Base-by-base conservation (phyloP, 2,329 filamentous ascomycete species). In the Beauveria australis region DNA sequence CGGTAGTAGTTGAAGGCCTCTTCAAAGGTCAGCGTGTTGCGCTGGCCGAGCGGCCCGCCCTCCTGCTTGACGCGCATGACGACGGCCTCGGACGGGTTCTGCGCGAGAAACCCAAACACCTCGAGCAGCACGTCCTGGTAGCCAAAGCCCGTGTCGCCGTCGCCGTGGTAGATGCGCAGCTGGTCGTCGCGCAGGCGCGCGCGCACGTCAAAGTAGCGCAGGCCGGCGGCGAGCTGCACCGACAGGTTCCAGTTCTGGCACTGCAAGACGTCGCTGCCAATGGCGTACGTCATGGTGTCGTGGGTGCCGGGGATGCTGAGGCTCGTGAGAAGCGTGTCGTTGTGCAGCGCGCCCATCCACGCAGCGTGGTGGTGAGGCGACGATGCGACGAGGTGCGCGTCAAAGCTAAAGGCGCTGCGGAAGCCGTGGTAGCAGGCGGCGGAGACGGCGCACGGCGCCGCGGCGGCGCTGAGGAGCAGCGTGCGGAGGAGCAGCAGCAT, bases 221-320 rank as follows among this genome's bases (percentile, higher is more conserved):
- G 65, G 9, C 80, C 80, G 2, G 76, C 74, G 40, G 67, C 59
- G 47, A 82, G 74, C 68, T 82, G 80, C 18, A 70, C 71, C 16
- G 62, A 65, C 24, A 82, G 71, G 64, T 74, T 73, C 64, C 72
- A 72, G 66, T 79, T 80, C 69, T 82, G 80, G 66, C 78, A 81
- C 66, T 79, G 74, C 55, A 76, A 73, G 9, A 62, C 60, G 61
- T 73, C 69, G 48, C 67, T 65, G 30, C 62, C 64, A 60, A 79
- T 70, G 49, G 69, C 67, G 64, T 76, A 78, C 19, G 80, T 81
- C 75, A 82, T 76, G 26, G 79, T 81, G 67, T 82, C 79, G 69
- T 82, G 79, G 1, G 79, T 81, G 33, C 80, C 80, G 0, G 79
- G 80, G 61, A 82, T 75, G 51, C 78, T 79, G 47, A 82, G 72